Evolutionary conservation across 305 asterid species (phyloP).

Genomic region (Fraxinus sp.): DNA sequence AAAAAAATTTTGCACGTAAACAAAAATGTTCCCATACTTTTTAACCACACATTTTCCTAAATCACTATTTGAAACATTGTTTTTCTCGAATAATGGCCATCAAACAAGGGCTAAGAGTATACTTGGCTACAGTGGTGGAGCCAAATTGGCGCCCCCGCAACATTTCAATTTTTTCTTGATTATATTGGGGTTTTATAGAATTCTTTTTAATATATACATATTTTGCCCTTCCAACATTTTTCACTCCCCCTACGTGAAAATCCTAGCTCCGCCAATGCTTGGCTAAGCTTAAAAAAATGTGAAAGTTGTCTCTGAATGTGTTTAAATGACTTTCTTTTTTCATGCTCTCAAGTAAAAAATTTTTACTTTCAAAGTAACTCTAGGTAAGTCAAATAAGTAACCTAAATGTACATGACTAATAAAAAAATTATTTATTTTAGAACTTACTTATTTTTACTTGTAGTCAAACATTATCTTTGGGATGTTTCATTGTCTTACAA

Average conservation of each 20-base stretch:
- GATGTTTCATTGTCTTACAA: neutral
- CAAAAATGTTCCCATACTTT: too few relatives aligned
- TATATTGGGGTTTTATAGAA: neutral
- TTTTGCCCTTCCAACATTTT: neutral
- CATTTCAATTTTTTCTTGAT: neutral
- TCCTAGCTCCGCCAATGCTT: neutral
- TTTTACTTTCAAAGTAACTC: neutral
- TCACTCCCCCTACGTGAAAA: neutral
- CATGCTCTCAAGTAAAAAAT: neutral
- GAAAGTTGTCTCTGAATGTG: neutral
- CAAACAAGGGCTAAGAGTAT: neutral
- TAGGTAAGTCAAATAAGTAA: neutral
- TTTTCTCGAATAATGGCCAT: too few relatives aligned
- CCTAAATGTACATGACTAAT: neutral
- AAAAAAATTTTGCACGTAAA: too few relatives aligned
- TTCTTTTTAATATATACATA: neutral
- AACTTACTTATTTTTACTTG: neutral
- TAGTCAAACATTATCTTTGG: neutral
- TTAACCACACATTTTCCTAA: too few relatives aligned
- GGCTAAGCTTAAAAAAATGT: neutral
- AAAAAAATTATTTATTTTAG: neutral
- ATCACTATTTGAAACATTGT: too few relatives aligned
- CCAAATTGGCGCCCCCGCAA: neutral
- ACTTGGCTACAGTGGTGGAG: neutral
- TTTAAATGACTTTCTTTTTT: neutral